Conservation (phyloP, 768 basidiomycete species). For the Cyclocybe aegerita region DNA sequence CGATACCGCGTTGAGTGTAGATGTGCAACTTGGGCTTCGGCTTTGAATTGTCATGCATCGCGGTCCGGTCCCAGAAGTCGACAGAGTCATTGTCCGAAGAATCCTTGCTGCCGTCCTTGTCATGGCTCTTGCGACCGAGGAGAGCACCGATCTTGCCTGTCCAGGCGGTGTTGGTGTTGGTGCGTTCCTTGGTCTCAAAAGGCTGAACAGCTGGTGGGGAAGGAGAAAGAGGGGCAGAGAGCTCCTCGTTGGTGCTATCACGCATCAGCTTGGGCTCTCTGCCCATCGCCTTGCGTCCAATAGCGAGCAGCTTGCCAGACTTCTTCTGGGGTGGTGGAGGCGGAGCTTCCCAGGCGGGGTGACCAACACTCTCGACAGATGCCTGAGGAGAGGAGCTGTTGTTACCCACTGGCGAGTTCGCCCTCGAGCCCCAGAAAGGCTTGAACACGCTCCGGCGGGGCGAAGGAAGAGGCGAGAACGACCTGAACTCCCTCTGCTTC, state of each 20-base stretch:
- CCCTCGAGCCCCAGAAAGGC: slow-evolving; percentile 31
- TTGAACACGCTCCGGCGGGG: slow-evolving; percentile 32
- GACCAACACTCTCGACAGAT: slow-evolving; percentile 7
- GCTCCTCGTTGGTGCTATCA: slow-evolving; percentile 25
- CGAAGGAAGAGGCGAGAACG: slow-evolving; percentile 53
- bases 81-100: slow-evolving; percentile 2
- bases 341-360: slow-evolving; percentile 7
- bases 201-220: slow-evolving; percentile 8
- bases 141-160: slow-evolving; percentile 32
- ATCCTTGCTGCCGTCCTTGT: slow-evolving; percentile 4
- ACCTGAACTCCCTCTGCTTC: slow-evolving; percentile 29
- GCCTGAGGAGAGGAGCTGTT: slow-evolving; percentile 10
- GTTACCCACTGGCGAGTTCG: slow-evolving; percentile 15
- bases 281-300: slow-evolving; percentile 40
- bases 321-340: slow-evolving; percentile 19
- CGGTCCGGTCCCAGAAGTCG: slow-evolving; percentile 12
- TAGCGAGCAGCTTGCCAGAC: slow-evolving; percentile 42
- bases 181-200: slow-evolving; percentile 7
- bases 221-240: slow-evolving; percentile 11
- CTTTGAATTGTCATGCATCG: slow-evolving; percentile 3
- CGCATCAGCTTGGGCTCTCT: slow-evolving; percentile 25
- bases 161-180: slow-evolving; percentile 26
- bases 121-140: slow-evolving; percentile 21
- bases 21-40: slow-evolving; percentile 15
- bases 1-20: slow-evolving; percentile 19